Base-by-base conservation (phyloP, 2,329 filamentous ascomycete genomes). In the Apiospora saccharicola region DNA sequence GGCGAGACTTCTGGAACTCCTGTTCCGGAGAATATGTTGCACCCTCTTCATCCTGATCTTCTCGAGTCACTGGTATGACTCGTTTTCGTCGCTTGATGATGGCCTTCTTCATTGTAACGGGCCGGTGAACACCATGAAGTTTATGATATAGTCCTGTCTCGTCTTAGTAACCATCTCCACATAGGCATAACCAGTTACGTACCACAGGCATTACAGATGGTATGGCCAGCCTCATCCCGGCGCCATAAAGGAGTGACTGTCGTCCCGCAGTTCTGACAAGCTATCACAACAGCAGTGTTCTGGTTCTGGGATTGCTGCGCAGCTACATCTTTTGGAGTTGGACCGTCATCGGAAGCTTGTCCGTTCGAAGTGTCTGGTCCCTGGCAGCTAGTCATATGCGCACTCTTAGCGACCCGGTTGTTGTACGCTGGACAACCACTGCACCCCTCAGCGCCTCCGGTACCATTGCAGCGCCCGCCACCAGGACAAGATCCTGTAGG, bases 201-300 rank as follows among this genome's bases (percentile, higher is more conserved):
- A 97, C 95, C 96, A 85, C 96, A 99, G 70, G 96, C 96, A 83
- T 99, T 99, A 85, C 96, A 99, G 75, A 99, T 99, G 6, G 96
- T 97, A 83, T 98, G 95, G 1, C 96, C 96, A 77, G 92, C 92
- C 82, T 98, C 96, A 80, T 98, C 96, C 78, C 96, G 90, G 79
- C 96, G 90, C 96, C 96, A 99, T 19, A 99, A 86, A 19, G 96
- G 96, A 57, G 96, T 99, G 71, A 98, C 96, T 0, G 96, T 98
- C 16, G 96, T 99, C 43, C 92, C 94, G 81, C 96, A 99, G 79
- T 99, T 99, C 80, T 98, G 95, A 77, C 96, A 99, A 16, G 96
- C 95, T 75, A 97, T 95, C 30, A 98, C 90, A 34, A 94, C 90
- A 26, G 89, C 89, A 3, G 89, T 87, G 74, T 87, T 86, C 72